Evolutionary conservation across 2,329 filamentous ascomycete genomes (phyloP).

Genomic region (Tolypocladium pustulatum): DNA sequence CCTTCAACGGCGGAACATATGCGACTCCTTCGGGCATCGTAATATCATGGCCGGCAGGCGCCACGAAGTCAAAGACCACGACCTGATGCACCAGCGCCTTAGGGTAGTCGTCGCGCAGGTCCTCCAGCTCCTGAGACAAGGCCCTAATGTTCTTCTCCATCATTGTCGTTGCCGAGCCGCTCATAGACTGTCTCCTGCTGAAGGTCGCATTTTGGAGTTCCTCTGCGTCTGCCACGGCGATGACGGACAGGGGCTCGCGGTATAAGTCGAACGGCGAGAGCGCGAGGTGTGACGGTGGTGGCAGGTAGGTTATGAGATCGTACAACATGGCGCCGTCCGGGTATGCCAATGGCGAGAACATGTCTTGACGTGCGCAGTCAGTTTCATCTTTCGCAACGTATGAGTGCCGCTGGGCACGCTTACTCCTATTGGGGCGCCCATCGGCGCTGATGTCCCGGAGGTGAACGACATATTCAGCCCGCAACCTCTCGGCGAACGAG

Average conservation of each 20-base stretch:
- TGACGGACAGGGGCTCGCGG: constrained; percentile 70
- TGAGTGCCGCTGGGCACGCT: constrained; percentile 7
- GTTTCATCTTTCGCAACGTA: background rate
- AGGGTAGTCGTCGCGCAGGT: constrained; percentile 61
- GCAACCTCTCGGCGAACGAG: constrained; percentile 67
- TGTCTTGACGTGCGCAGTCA: constrained; percentile 44
- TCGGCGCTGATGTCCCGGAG: constrained; percentile 81
- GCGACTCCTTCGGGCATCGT: constrained; percentile 58
- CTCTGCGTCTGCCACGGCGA: constrained; percentile 74
- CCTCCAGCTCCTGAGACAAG: constrained; percentile 58
- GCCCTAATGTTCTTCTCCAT: constrained; percentile 47
- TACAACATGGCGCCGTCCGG: constrained; percentile 80
- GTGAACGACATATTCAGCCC: constrained; percentile 69
- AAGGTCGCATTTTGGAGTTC: constrained; percentile 50
- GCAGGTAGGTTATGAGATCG: constrained; percentile 71
- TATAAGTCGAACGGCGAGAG: constrained; percentile 85
- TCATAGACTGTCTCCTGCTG: constrained; percentile 42
- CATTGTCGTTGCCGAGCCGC: constrained; percentile 36
- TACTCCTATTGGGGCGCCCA: constrained; percentile 77
- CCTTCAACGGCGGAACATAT: constrained; percentile 56
- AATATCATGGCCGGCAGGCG: constrained; percentile 34
- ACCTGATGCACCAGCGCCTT: constrained; percentile 70
- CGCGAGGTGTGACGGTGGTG: constrained; percentile 68
- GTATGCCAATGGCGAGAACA: constrained; percentile 87
- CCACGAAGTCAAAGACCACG: constrained; percentile 65